phyloP scores from a whole-genome alignment of 805 yeast species.

The Wickerhamia fluorescens region DNA sequence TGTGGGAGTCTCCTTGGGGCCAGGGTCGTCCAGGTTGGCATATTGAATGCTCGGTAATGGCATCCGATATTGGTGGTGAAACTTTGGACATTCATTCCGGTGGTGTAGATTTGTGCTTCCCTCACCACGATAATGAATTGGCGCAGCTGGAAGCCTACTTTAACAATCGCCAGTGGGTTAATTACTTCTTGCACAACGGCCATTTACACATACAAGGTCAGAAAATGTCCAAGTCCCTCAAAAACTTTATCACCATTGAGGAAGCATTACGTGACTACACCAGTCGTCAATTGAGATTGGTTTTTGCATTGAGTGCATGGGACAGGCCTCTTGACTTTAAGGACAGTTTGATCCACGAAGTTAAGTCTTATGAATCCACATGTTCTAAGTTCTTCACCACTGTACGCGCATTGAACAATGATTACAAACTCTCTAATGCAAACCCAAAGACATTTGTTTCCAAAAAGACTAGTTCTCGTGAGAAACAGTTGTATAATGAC shows the following conservation, averaged over 20 bases:
- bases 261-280: constrained; percentile 72
- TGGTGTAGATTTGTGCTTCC: constrained; percentile 95
- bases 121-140: constrained; percentile 97
- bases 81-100: constrained; percentile 94
- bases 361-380: constrained; percentile 65
- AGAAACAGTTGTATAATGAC: constrained; percentile 47
- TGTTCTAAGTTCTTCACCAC: constrained; percentile 78
- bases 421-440: constrained; percentile 44
- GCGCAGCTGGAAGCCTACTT: constrained; percentile 95
- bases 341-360: constrained; percentile 70
- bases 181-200: constrained; percentile 94
- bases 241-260: constrained; percentile 90
- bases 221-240: constrained; percentile 92
- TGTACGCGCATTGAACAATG: constrained; percentile 74
- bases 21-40: constrained; percentile 99
- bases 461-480: constrained; percentile 52
- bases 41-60: constrained; percentile 99
- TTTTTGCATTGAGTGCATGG: constrained; percentile 91
- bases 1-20: constrained; percentile 96
- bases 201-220: constrained; percentile 98
- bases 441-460: constrained; percentile 44
- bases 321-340: constrained; percentile 89
- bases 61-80: constrained; percentile 76
- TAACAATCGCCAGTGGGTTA: constrained; percentile 91
- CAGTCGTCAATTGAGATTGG: constrained; percentile 80